A percentile compares a stretch with the other conserved stretches of the same genome.
Evolutionary conservation across 129 eudicot genomes (phyloP).

Genomic region (Artemisia annua): DNA sequence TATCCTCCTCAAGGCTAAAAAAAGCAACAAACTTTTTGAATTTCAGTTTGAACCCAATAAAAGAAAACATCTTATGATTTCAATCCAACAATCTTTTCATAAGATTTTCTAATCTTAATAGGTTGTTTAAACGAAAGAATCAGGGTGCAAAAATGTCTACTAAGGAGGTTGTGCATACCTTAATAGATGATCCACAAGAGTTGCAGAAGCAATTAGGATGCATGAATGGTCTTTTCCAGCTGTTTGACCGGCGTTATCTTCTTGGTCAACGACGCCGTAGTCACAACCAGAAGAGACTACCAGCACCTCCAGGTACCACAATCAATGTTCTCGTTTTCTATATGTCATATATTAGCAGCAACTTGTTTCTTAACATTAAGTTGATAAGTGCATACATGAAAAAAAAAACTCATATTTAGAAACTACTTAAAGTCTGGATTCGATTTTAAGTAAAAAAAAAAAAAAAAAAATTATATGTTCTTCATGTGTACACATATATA

Average conservation of each 20-base stretch:
- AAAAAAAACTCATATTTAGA: neutral
- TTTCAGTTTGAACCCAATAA: constrained; percentile 30
- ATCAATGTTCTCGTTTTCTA: neutral
- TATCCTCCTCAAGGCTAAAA: constrained; percentile 40
- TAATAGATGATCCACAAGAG: constrained; percentile 60
- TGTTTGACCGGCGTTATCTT: constrained; percentile 69
- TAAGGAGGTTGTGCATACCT: constrained; percentile 50
- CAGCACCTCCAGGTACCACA: constrained; percentile 52
- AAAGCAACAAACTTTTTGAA: constrained; percentile 38
- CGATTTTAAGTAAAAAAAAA: too few species aligned
- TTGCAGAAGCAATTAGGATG: constrained; percentile 83
- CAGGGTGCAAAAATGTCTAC: constrained; percentile 52
- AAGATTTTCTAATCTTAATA: constrained; percentile 17
- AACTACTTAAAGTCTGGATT: neutral
- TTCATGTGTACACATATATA: too few species aligned
- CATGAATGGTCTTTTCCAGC: constrained; percentile 89
- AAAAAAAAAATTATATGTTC: too few species aligned
- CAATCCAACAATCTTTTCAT: constrained; percentile 18
- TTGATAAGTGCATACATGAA: neutral
- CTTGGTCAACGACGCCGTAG: constrained; percentile 48
- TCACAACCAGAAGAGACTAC: constrained; percentile 56
- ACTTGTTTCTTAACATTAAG: neutral
- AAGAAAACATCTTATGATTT: constrained; percentile 30
- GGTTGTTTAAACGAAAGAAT: constrained; percentile 2
- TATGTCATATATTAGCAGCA: constrained; percentile 6